Evolutionary conservation across 1,284 basidiomycete species (phyloP).

Genomic region (Austroboletus novae-zelandiae): DNA sequence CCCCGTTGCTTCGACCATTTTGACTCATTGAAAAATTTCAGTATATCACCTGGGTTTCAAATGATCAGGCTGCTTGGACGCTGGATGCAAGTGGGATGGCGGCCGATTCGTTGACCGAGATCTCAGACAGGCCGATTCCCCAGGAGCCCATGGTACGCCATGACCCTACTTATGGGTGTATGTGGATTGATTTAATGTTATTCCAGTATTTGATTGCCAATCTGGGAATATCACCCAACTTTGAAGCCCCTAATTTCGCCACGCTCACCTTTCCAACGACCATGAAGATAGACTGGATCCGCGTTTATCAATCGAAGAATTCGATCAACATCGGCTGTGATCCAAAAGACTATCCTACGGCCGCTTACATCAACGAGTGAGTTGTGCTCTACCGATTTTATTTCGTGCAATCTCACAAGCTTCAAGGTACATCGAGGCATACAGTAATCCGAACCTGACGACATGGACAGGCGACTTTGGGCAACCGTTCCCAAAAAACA

Average conservation of each 20-base stretch:
- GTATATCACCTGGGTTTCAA: slow-evolving; percentile 81
- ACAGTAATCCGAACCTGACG: slow-evolving; percentile 55
- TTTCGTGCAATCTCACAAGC: slow-evolving; percentile 20
- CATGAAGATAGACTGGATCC: slow-evolving; percentile 81
- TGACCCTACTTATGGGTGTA: not conserved
- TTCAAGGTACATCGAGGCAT: slow-evolving; percentile 49
- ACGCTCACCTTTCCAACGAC: slow-evolving; percentile 66
- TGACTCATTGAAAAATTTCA: slow-evolving; percentile 27
- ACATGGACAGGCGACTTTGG: slow-evolving; percentile 59
- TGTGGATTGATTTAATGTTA: slow-evolving; percentile 1
- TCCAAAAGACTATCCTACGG: slow-evolving; percentile 75
- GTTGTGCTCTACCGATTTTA: slow-evolving; percentile 21
- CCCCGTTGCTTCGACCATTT: slow-evolving; percentile 23
- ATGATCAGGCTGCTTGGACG: slow-evolving; percentile 71
- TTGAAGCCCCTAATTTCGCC: slow-evolving; percentile 66
- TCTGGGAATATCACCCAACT: slow-evolving; percentile 79
- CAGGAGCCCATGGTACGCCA: slow-evolving; percentile 77
- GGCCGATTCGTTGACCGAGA: slow-evolving; percentile 62
- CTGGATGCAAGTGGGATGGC: slow-evolving; percentile 71
- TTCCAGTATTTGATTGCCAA: slow-evolving; percentile 74
- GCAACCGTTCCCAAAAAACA: slow-evolving; percentile 62
- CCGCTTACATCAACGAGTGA: slow-evolving; percentile 69
- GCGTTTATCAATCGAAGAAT: slow-evolving; percentile 74
- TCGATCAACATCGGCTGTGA: slow-evolving; percentile 81
- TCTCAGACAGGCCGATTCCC: slow-evolving; percentile 72